Evolutionary conservation across 2,329 filamentous ascomycete genomes (phyloP).

Genomic region (Dactylellina sp.): DNA sequence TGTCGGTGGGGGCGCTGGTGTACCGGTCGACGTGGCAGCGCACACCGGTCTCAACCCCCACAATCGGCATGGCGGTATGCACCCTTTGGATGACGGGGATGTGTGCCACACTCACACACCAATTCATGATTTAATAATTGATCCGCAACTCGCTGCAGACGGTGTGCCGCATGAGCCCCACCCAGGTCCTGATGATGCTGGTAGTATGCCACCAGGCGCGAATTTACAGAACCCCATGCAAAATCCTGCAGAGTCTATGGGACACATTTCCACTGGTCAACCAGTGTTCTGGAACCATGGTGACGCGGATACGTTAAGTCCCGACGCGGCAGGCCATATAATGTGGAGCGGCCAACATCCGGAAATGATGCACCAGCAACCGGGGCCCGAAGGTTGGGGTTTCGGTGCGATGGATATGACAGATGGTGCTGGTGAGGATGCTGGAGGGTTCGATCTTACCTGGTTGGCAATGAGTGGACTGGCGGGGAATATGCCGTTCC

Average conservation of each 20-base stretch:
- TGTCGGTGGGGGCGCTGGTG: slow-evolving; percentile 40
- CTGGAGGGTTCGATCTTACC: slow-evolving; percentile 46
- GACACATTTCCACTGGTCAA: slow-evolving; percentile 15
- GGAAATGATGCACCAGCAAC: slow-evolving; percentile 37
- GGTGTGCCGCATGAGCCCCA: not conserved
- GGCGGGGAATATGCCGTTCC: slow-evolving; percentile 54
- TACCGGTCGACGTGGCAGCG: slow-evolving; percentile 28
- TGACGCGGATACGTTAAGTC: slow-evolving; percentile 42
- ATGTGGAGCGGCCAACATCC: slow-evolving; percentile 51
- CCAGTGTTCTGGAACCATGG: slow-evolving; percentile 40
- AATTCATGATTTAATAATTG: slow-evolving; percentile 35
- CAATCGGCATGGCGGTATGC: slow-evolving; percentile 45
- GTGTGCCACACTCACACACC: slow-evolving; percentile 20
- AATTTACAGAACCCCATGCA: slow-evolving; percentile 17
- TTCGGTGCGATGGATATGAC: slow-evolving; percentile 30
- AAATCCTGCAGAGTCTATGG: slow-evolving; percentile 23
- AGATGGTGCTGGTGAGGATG: slow-evolving; percentile 26
- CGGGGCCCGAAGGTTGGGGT: slow-evolving; percentile 41
- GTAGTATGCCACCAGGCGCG: not conserved
- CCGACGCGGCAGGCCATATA: slow-evolving; percentile 45
- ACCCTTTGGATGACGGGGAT: slow-evolving; percentile 40
- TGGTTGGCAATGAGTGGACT: slow-evolving; percentile 54
- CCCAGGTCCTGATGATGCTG: not conserved
- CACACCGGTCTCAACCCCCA: slow-evolving; percentile 43
- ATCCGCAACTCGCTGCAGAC: slow-evolving; percentile 46